phyloP scores from a whole-genome alignment of 1,284 basidiomycete genomes.

The Sanguinoderma infundibulare region DNA sequence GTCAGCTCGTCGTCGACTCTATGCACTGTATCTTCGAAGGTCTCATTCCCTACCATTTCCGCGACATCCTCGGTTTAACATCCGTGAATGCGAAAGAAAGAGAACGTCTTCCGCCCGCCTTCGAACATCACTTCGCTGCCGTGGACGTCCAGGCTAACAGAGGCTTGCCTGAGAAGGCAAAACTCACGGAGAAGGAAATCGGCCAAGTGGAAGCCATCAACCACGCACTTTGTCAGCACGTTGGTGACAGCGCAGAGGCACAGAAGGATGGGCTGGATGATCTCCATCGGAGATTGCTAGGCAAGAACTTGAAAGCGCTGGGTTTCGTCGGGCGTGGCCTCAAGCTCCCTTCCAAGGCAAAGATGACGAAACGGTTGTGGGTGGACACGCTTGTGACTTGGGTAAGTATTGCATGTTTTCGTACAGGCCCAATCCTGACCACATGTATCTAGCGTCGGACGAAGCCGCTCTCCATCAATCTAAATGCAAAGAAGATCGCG shows the following conservation, averaged over 20 bases:
- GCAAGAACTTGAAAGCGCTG: conserved; percentile 2
- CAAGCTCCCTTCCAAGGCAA: not conserved
- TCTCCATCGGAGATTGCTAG: not conserved
- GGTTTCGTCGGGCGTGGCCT: conserved; percentile 4
- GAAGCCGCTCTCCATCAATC: not conserved
- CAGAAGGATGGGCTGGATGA: not conserved
- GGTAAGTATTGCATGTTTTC: not conserved
- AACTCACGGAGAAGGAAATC: conserved; percentile 2
- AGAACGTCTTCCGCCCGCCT: not conserved
- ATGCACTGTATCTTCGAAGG: conserved; percentile 39
- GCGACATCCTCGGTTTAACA: conserved; percentile 25
- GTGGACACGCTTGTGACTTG: conserved; percentile 1
- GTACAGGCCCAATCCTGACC: not conserved
- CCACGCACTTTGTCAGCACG: not conserved
- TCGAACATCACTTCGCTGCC: conserved; percentile 2
- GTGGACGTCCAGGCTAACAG: not conserved
- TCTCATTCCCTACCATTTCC: conserved; percentile 29
- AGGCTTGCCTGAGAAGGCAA: not conserved
- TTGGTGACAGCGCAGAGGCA: not conserved
- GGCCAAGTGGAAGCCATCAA: conserved; percentile 1
- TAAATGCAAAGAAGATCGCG: conserved; percentile 9
- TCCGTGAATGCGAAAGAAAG: conserved; percentile 4
- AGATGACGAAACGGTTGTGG: not conserved
- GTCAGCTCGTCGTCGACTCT: conserved; percentile 32
- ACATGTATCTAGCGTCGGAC: not conserved